Evolutionary conservation across 2,329 filamentous ascomycete species (phyloP).

Genomic region (Aspergillus felis): DNA sequence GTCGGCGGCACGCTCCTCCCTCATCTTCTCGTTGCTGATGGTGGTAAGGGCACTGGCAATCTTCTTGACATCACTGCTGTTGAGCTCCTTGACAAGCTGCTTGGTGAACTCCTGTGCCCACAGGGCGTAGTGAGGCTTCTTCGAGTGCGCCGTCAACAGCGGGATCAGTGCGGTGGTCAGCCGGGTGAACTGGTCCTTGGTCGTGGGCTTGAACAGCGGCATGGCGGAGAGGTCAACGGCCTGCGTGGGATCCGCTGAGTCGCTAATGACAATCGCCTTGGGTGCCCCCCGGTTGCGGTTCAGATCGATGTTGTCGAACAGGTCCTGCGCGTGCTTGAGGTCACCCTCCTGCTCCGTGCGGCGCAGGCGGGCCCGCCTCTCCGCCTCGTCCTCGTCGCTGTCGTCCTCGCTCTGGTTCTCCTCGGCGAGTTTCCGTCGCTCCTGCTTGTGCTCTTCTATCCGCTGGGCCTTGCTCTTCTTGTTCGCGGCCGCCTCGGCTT

Average conservation of each 20-base stretch:
- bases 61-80: constrained; percentile 96
- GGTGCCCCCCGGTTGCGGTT: constrained; percentile 62
- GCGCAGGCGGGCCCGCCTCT: constrained; percentile 69
- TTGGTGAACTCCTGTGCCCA: constrained; percentile 92
- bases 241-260: constrained; percentile 68
- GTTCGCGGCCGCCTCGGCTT: constrained; percentile 78
- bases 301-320: constrained; percentile 74
- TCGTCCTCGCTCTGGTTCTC: constrained; percentile 55
- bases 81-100: constrained; percentile 79
- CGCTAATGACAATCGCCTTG: constrained; percentile 61
- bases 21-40: constrained; percentile 95
- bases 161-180: constrained; percentile 76
- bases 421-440: constrained; percentile 56
- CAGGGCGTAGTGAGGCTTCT: constrained; percentile 84
- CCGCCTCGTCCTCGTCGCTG: constrained; percentile 68
- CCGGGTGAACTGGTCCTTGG: constrained; percentile 78
- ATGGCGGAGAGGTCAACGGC: constrained; percentile 77
- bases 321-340: constrained; percentile 81
- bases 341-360: constrained; percentile 83
- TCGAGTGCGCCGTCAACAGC: constrained; percentile 67
- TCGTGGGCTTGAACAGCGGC: constrained; percentile 82
- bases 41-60: constrained; percentile 82
- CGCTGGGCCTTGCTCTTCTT: constrained; percentile 88
- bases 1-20: constrained; percentile 91
- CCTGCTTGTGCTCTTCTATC: constrained; percentile 72